Base-by-base conservation (phyloP, 495 filamentous ascomycete species). In the Lasiosphaeriaceae sp. region DNA sequence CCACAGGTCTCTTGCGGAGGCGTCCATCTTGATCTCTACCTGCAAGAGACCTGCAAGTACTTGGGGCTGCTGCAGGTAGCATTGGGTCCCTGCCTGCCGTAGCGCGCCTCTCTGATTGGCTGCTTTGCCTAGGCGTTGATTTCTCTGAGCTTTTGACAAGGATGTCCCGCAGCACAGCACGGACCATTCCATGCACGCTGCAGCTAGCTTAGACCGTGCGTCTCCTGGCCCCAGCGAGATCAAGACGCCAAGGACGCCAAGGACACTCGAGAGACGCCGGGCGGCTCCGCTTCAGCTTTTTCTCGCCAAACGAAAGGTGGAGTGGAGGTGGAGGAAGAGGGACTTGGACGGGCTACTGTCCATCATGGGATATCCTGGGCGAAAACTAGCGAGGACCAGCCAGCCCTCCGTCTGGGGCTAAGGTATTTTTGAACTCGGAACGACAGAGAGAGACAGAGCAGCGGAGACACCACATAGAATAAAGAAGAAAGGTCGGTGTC, bases 11-110 rank as follows among this genome's bases (percentile, higher is more conserved):
- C 7, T 35, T 19, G 54, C 46, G 12, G 31, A 45, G 35, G 47
- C 22, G 29, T 50, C 21, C 51, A 54, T 54, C 51, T 54, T 45
- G 51, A 54, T 54, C 51, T 44, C 19, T 29, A 31, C 51, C 37
- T 54, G 51, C 51, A 54, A 54, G 51, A 54, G 51, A 54, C 51
- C 20, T 54, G 51, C 39, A 46, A 46, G 51, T 47, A 46, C 29
- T 54, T 12, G 14, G 35, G 22, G 16, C 22, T 3, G 22, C 19
- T 2, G 21, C 22, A 12, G 37, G 21, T 8, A 11, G 12, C 48
- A 31, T 11, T 19, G 19, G 20, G 26, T 41, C 24, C 39, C 44
- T 26, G 11, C 20, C 14, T 22, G 22, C 45, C 20, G 19, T 47
- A 26, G 45, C 20, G 45, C 11, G 3, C 4, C 45, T 22, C 12